These are phyloP conservation scores for Letharia lupina DNA, from an alignment of 495 filamentous ascomycete species.

Conservation along the genomic window DNA sequence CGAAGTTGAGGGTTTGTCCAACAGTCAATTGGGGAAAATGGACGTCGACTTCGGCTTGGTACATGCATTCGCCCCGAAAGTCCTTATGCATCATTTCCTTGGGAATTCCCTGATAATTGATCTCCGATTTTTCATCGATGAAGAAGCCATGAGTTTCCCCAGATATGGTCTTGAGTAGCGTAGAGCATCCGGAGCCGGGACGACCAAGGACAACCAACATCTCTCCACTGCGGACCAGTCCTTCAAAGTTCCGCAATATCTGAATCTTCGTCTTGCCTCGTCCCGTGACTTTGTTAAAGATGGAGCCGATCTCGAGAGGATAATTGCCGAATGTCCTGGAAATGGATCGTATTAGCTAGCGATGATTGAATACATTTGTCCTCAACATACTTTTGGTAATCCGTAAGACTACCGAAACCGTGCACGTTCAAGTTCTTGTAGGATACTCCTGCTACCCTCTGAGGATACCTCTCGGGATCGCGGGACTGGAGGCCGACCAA, in stretches of 20 bases:
- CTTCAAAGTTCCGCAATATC: slow-evolving; percentile 71
- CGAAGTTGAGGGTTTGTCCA: slow-evolving; percentile 70
- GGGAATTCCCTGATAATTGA: slow-evolving; percentile 66
- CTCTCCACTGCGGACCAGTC: slow-evolving; percentile 65
- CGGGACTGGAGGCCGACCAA: slow-evolving; percentile 40
- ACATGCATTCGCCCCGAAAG: slow-evolving; percentile 73
- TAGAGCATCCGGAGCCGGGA: slow-evolving; percentile 70
- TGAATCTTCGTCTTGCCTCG: slow-evolving; percentile 54
- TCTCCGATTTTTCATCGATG: slow-evolving; percentile 52
- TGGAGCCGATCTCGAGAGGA: slow-evolving; percentile 32
- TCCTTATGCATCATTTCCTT: slow-evolving; percentile 55
- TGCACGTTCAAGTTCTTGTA: slow-evolving; percentile 63
- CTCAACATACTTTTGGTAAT: slow-evolving; percentile 63
- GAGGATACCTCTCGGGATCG: slow-evolving; percentile 40
- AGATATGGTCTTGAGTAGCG: slow-evolving; percentile 70
- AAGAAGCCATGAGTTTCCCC: slow-evolving; percentile 69
- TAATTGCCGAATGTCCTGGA: slow-evolving; percentile 26
- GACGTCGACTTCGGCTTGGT: slow-evolving; percentile 70
- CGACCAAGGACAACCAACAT: slow-evolving; percentile 74
- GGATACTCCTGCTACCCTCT: slow-evolving; percentile 38
- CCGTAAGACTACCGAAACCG: slow-evolving; percentile 66
- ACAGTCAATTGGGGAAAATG: slow-evolving; percentile 79
- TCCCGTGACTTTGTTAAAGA: slow-evolving; percentile 35
- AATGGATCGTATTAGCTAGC: slow-evolving; percentile 29
- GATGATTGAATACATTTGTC: slow-evolving; percentile 54